Evolutionary conservation across 768 basidiomycete genomes (phyloP), one percentile per base, ranked within the genome.

Genomic region (Amanita molliuscula): DNA sequence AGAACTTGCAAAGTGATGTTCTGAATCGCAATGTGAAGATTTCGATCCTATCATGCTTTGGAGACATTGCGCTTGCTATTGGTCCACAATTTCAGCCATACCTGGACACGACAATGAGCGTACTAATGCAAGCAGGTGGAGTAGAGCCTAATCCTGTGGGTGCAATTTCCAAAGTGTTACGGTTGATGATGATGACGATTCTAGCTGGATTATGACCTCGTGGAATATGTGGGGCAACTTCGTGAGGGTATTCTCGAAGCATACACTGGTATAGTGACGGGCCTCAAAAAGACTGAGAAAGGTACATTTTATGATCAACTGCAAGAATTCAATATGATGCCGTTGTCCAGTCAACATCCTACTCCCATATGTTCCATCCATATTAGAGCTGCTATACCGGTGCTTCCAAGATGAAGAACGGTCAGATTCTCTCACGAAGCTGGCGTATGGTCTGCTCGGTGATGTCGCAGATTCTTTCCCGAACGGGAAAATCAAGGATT

Each of bases 241-340:
- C 81, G 96, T 33, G 96, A 98, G 59, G 92, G 92, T 40, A 97
- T 99, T 56, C 71, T 97, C 28, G 96, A 99, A 65, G 95, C 96
- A 2, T 97, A 96, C 60, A 95, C 89, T 4, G 94, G 95, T 21
- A 84, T 99, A 55, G 82, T 97, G 53, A 84, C 89, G 33, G 93
- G 88, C 0, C 70, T 97, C 61, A 94, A 93, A 73, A 82, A 81
- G 58, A 86, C 85, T 1, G 77, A 79, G 18, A 82, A 90, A 69
- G 78, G 91, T 88, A 57, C 52, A 68, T 36, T n/a, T 40, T 10
- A 45, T 43, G 35, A 29, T 35, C 44, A 11, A 16, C 21, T 41
- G 23, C 47, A 54, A 15, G 29, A 5, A 21, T 11, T 51, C 55
- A 20, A 25, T 61, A 26, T 52, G 21, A 16, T 21, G 23, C 15